Evolutionary conservation across 116 monocot genomes (phyloP).

Genomic region (Phalaenopsis hybrid): DNA sequence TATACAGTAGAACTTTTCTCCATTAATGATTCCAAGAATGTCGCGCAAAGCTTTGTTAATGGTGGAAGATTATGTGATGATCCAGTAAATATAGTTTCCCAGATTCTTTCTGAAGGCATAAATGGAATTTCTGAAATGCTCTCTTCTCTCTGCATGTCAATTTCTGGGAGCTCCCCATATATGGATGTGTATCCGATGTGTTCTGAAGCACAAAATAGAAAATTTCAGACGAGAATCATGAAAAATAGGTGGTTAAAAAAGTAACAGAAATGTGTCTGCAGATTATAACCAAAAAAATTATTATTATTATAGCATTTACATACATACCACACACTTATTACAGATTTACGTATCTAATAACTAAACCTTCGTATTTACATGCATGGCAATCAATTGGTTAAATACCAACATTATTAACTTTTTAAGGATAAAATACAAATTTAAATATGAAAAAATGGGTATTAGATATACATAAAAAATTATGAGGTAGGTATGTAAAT

Average conservation of each 20-base stretch:
- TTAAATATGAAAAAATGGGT: too few relatives aligned
- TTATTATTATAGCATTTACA: too few relatives aligned
- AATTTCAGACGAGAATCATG: not conserved
- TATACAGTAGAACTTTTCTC: constrained; percentile 35
- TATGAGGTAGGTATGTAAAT: not conserved
- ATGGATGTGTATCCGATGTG: constrained; percentile 70
- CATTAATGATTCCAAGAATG: constrained; percentile 68
- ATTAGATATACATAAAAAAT: not conserved
- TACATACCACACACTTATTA: too few relatives aligned
- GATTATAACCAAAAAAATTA: not conserved
- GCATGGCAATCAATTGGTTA: too few relatives aligned
- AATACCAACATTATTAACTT: too few relatives aligned
- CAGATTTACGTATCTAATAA: too few relatives aligned
- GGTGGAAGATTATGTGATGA: constrained; percentile 80
- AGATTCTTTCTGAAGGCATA: constrained; percentile 64
- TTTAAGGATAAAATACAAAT: too few relatives aligned
- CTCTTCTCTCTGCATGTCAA: constrained; percentile 26
- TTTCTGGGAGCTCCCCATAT: constrained; percentile 65
- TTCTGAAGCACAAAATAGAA: constrained; percentile 20
- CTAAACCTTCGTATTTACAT: too few relatives aligned
- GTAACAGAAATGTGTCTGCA: not conserved
- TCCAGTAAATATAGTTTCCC: constrained; percentile 85
- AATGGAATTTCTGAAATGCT: constrained; percentile 37
- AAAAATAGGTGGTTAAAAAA: not conserved
- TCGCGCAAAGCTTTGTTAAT: constrained; percentile 61